A percentile compares a stretch with the other conserved stretches of the same genome.
Conservation (phyloP, 1,284 basidiomycete genomes). For the Phlebopus sp. region DNA sequence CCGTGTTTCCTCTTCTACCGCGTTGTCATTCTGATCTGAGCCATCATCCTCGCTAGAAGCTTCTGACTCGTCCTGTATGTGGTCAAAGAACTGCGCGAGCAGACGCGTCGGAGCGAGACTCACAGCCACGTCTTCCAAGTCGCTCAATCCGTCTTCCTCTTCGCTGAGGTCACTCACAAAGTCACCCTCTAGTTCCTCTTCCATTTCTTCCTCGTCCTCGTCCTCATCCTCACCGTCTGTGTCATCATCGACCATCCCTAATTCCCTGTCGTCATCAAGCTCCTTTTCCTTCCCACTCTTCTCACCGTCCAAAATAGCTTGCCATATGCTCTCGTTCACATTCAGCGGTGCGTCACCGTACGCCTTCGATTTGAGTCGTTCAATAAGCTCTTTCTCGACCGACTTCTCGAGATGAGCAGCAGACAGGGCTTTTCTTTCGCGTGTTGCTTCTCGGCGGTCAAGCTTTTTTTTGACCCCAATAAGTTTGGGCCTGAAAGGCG, state of each 20-base stretch:
- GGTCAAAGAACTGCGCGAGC: conserved; percentile 5
- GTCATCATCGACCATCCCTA: conserved; percentile 46
- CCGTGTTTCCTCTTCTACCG: conserved; percentile 26
- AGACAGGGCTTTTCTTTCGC: conserved; percentile 94
- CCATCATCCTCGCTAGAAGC: conserved; percentile 36
- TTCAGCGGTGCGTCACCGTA: conserved; percentile 98
- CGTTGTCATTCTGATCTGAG: conserved; percentile 39
- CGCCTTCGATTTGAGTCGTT: conserved; percentile 92
- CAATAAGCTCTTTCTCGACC: conserved; percentile 95
- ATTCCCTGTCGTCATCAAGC: conserved; percentile 47
- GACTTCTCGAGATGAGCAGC: conserved; percentile 92
- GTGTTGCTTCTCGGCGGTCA: conserved; percentile 89
- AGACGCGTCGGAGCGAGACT: conserved; percentile 18
- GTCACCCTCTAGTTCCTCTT: conserved; percentile 69
- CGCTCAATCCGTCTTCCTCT: conserved; percentile 60
- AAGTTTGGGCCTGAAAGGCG: conserved; percentile 73
- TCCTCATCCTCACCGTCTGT: conserved; percentile 54
- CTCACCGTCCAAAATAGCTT: conserved; percentile 82
- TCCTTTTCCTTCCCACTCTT: conserved; percentile 48
- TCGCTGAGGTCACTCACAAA: conserved; percentile 85
- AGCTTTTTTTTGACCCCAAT: conserved; percentile 97
- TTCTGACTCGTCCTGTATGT: conserved; percentile 15
- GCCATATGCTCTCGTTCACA: conserved; percentile 98
- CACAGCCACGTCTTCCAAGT: conserved; percentile 68
- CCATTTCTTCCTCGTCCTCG: conserved; percentile 43